Conservation (phyloP, 208 protist genomes). For the Trypanosoma rangeli region DNA sequence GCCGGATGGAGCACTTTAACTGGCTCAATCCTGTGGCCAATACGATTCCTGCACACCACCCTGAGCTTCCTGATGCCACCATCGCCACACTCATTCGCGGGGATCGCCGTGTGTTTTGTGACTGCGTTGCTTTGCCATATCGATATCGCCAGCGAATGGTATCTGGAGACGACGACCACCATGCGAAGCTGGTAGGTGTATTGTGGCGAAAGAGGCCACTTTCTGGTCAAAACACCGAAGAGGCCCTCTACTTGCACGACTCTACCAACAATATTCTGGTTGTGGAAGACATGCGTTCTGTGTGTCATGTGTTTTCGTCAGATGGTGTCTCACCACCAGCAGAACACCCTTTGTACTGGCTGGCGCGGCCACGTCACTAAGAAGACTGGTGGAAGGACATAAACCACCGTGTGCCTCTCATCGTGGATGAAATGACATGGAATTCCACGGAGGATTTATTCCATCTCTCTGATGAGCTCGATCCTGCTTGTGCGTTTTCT, state of each 20-base stretch:
- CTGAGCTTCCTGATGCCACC: conserved; percentile 1
- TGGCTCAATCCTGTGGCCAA: conserved; percentile 22
- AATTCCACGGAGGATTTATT: conserved; percentile 25
- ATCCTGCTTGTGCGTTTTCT: conserved; percentile 10
- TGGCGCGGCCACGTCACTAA: not conserved
- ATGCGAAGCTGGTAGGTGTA: conserved; percentile 12
- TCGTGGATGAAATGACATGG: conserved; percentile 17
- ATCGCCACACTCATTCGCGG: not conserved
- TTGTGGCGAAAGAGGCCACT: conserved; percentile 7
- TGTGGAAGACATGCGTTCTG: conserved; percentile 41
- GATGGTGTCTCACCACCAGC: conserved; percentile 15
- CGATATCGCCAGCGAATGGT: conserved; percentile 1
- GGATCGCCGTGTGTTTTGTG: not conserved
- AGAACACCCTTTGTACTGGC: conserved; percentile 4
- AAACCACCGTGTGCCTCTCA: conserved; percentile 2
- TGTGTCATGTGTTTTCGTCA: conserved; percentile 38
- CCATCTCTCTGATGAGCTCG: not conserved
- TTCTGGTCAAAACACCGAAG: not conserved
- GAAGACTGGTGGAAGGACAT: not conserved
- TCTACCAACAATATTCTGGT: conserved; percentile 18
- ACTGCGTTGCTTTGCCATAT: conserved; percentile 1
- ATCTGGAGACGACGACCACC: not conserved
- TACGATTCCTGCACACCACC: conserved; percentile 2
- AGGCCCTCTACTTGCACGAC: not conserved
- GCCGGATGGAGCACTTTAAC: conserved; percentile 30